A percentile compares a stretch with the other conserved stretches of the same genome.
Evolutionary conservation across 495 filamentous ascomycete species (phyloP).

Genomic region (Aspergillus conjunctus): DNA sequence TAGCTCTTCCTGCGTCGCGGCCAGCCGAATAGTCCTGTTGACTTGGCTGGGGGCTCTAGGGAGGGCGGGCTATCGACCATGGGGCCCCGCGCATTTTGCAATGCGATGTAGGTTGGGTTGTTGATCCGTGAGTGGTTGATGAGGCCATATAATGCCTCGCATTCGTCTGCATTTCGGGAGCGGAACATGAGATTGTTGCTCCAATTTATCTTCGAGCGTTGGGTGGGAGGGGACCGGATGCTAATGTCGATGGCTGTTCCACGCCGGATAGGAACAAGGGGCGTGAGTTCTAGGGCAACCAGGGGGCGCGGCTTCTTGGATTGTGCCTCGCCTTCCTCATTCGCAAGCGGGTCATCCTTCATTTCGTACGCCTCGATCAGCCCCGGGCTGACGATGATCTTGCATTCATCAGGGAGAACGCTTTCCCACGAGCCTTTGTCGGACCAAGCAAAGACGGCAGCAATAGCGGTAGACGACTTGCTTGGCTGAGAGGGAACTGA

Average conservation of each 20-base stretch:
- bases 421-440: slow-evolving; percentile 80
- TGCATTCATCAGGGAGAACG: slow-evolving; percentile 73
- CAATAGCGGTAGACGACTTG: slow-evolving; percentile 66
- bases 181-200: slow-evolving; percentile 85
- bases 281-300: slow-evolving; percentile 81
- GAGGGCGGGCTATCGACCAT: slow-evolving; percentile 34
- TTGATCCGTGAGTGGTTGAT: slow-evolving; percentile 83
- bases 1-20: slow-evolving; percentile 58
- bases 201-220: slow-evolving; percentile 68
- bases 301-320: slow-evolving; percentile 59
- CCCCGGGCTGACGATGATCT: slow-evolving; percentile 78
- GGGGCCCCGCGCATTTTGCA: slow-evolving; percentile 67
- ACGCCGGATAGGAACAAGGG: slow-evolving; percentile 80
- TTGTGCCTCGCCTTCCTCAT: slow-evolving; percentile 20
- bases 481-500: slow-evolving; percentile 56
- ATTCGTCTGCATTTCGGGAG: slow-evolving; percentile 74
- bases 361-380: slow-evolving; percentile 82
- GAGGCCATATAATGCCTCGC: slow-evolving; percentile 74
- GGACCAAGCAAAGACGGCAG: slow-evolving; percentile 84
- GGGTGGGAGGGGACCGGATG: slow-evolving; percentile 77
- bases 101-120: slow-evolving; percentile 84
- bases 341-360: slow-evolving; percentile 39
- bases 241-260: slow-evolving; percentile 93
- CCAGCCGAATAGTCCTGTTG: slow-evolving; percentile 48
- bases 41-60: slow-evolving; percentile 36